phyloP scores from a whole-genome alignment of 306 rosid species.

The Myrica gale region DNA sequence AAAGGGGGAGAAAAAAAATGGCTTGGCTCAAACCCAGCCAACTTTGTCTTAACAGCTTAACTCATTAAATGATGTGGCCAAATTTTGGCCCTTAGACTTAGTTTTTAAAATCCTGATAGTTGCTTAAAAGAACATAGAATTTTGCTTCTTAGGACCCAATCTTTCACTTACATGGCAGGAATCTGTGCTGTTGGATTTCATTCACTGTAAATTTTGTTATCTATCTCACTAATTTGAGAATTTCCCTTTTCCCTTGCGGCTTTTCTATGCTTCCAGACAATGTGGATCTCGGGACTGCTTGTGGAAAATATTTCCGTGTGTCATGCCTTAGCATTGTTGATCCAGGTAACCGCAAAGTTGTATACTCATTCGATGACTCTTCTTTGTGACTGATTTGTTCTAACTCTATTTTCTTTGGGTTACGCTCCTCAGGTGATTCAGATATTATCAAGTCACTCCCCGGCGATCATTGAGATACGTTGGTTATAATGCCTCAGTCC shows the following conservation, averaged over 20 bases:
- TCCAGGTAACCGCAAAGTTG: slow-evolving; percentile 46
- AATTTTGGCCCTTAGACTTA: no score
- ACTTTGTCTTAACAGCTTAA: no score
- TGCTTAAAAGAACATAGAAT: no score
- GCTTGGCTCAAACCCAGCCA: no score
- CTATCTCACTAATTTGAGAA: background rate
- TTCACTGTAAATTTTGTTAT: background rate
- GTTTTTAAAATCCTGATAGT: no score
- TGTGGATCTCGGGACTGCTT: slow-evolving; percentile 77
- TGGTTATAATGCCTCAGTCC: background rate
- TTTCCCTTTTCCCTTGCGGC: background rate
- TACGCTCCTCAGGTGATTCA: slow-evolving; percentile 49
- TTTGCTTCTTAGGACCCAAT: no score
- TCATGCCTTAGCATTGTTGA: slow-evolving; percentile 88
- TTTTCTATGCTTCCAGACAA: slow-evolving; percentile 43
- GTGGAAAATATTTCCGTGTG: slow-evolving; percentile 75
- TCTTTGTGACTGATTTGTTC: background rate
- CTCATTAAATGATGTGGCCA: background rate
- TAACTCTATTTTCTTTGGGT: background rate
- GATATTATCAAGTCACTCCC: slow-evolving; percentile 52
- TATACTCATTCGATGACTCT: background rate
- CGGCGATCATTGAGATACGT: slow-evolving; percentile 33
- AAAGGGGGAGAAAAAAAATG: no score
- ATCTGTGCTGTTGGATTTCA: background rate
- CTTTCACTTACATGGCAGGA: background rate